Conservation (phyloP, 2,329 filamentous ascomycete genomes). For the Hortaea werneckii region DNA sequence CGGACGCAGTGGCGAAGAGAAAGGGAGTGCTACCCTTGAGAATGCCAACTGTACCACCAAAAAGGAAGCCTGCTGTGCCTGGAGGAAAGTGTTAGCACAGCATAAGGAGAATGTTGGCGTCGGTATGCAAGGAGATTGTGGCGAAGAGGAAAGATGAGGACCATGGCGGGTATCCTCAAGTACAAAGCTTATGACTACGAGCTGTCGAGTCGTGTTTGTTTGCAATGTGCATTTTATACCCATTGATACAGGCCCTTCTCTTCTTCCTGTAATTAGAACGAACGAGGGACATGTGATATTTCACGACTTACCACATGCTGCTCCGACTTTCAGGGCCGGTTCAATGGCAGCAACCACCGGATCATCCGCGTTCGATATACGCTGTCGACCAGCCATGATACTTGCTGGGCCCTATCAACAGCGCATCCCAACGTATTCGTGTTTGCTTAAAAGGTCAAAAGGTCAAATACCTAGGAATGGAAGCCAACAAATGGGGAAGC, state of each 20-base stretch:
- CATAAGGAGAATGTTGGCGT: background rate
- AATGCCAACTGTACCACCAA: constrained; percentile 37
- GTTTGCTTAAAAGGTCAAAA: too few species aligned
- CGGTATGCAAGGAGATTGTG: background rate
- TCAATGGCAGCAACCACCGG: constrained; percentile 15
- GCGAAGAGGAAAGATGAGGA: too few species aligned
- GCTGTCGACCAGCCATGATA: constrained; percentile 1
- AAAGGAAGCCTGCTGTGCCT: constrained; percentile 58
- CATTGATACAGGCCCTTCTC: too few species aligned
- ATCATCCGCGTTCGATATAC: constrained; percentile 5
- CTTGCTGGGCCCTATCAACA: background rate
- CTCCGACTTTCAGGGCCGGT: constrained; percentile 25
- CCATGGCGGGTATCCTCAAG: too few species aligned
- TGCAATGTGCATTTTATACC: too few species aligned
- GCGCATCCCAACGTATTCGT: too few species aligned
- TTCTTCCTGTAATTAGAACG: too few species aligned
- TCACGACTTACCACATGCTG: constrained; percentile 21
- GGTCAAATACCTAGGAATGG: too few species aligned
- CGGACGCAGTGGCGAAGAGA: constrained; percentile 61
- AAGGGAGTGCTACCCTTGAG: constrained; percentile 55
- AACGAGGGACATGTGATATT: too few species aligned
- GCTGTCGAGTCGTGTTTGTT: background rate
- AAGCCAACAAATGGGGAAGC: background rate
- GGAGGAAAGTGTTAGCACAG: background rate
- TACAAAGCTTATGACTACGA: background rate